These are phyloP conservation scores for Yarrowia sp. DNA, from an alignment of 805 yeast species.

Conservation along the genomic window DNA sequence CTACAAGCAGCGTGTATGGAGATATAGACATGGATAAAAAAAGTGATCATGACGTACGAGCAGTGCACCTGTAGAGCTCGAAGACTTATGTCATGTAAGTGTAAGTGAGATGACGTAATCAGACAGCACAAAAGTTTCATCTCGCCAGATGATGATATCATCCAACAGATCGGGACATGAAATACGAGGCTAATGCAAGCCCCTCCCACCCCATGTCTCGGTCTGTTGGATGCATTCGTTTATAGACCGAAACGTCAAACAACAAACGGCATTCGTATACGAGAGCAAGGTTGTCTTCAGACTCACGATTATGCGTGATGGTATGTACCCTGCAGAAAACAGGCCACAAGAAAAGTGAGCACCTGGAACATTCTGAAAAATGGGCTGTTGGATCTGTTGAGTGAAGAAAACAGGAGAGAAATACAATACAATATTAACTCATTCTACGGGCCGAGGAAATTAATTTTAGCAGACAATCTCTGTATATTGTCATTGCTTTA, in stretches of 20 bases:
- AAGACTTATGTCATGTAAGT: too few species aligned
- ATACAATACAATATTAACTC: too few species aligned
- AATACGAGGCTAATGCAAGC: background rate
- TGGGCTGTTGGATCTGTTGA: too few species aligned
- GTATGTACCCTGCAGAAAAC: background rate
- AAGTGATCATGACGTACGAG: background rate
- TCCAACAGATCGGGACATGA: background rate
- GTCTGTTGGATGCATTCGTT: background rate
- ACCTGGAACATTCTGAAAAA: background rate
- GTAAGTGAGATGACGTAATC: background rate
- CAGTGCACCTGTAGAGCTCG: too few species aligned
- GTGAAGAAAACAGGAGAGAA: too few species aligned
- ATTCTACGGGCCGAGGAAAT: too few species aligned
- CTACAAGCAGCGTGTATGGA: background rate
- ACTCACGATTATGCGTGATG: background rate
- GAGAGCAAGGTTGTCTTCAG: slow-evolving; percentile 1
- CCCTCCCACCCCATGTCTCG: background rate
- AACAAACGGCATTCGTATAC: background rate
- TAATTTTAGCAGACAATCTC: too few species aligned
- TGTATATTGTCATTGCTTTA: slow-evolving; percentile 15
- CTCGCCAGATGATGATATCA: background rate
- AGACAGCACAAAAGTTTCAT: background rate
- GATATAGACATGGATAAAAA: background rate
- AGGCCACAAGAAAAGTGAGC: background rate
- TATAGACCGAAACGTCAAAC: background rate